Evolutionary conservation across 83 land plant species (phyloP).

Genomic region (Diphasiastrum complanatum): DNA sequence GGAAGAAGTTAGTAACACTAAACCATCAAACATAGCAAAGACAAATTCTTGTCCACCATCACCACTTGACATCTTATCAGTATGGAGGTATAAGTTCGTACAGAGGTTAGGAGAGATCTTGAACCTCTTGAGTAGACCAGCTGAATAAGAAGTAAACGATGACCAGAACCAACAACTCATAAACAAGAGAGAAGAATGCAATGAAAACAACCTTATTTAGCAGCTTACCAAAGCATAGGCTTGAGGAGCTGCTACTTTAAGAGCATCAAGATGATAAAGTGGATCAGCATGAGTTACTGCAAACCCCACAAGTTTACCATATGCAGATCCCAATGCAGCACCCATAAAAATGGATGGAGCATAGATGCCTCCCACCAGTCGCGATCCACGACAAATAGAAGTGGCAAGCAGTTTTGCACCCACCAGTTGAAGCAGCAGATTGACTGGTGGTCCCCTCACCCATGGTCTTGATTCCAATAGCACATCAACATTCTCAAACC

Average conservation of each 20-base stretch:
- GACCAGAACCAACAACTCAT: too few relatives aligned
- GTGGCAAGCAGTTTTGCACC: conserved; percentile 81
- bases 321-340: conserved; percentile 97
- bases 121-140: too few relatives aligned
- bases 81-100: too few relatives aligned
- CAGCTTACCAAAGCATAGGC: conserved; percentile 89
- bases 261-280: conserved; percentile 49
- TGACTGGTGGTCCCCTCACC: conserved; percentile 55
- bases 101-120: too few relatives aligned
- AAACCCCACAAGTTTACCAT: conserved; percentile 68
- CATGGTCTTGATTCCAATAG: conserved; percentile 76
- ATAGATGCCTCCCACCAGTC: conserved; percentile 94
- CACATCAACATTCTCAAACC: conserved; percentile 91
- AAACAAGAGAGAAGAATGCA: background rate
- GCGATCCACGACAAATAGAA: conserved; percentile 81
- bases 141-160: too few relatives aligned
- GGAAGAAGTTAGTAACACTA: too few relatives aligned
- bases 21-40: too few relatives aligned
- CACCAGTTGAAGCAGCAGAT: conserved; percentile 70
- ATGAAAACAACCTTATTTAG: background rate
- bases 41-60: too few relatives aligned
- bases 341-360: conserved; percentile 97
- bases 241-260: conserved; percentile 95
- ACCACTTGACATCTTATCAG: too few relatives aligned
- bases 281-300: conserved; percentile 48